These are phyloP conservation scores for Didymella sp. DNA, from an alignment of 2,329 filamentous ascomycete genomes.

Conservation along the genomic window DNA sequence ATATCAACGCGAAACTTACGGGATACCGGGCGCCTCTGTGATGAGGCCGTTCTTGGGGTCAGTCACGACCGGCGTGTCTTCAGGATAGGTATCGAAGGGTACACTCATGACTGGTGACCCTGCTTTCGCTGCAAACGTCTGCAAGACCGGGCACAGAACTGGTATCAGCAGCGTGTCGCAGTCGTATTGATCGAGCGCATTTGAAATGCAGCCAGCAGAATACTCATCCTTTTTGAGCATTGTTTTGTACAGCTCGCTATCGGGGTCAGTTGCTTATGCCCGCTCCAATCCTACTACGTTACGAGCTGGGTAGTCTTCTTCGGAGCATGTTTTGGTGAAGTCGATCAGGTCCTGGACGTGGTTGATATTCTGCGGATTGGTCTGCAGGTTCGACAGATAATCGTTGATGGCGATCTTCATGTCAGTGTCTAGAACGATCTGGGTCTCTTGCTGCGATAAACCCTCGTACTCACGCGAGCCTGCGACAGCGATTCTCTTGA, in stretches of 20 bases:
- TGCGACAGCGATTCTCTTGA: slow-evolving; percentile 39
- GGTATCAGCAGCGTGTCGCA: slow-evolving; percentile 67
- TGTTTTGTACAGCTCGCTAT: slow-evolving; percentile 59
- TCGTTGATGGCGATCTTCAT: slow-evolving; percentile 61
- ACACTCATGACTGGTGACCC: slow-evolving; percentile 66
- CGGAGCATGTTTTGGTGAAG: slow-evolving; percentile 59
- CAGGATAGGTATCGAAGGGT: slow-evolving; percentile 63
- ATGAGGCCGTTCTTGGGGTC: slow-evolving; percentile 56
- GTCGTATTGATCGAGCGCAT: slow-evolving; percentile 60
- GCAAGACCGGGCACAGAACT: slow-evolving; percentile 57
- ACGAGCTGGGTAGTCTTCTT: slow-evolving; percentile 64
- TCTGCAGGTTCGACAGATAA: slow-evolving; percentile 62
- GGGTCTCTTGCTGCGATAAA: slow-evolving; percentile 45
- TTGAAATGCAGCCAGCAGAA: slow-evolving; percentile 64
- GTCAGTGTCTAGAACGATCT: slow-evolving; percentile 61
- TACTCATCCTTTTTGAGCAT: slow-evolving; percentile 59
- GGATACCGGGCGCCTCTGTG: slow-evolving; percentile 58
- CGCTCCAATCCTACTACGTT: slow-evolving; percentile 53
- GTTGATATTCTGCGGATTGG: slow-evolving; percentile 63
- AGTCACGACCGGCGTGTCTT: slow-evolving; percentile 52
- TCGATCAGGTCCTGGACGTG: slow-evolving; percentile 58
- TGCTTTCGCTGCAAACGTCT: slow-evolving; percentile 25
- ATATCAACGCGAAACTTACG: slow-evolving; percentile 36
- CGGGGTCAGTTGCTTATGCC: slow-evolving; percentile 50
- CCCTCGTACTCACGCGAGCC: slow-evolving; percentile 49